phyloP scores from a whole-genome alignment of 2,329 filamentous ascomycete genomes.

The Cordyceps tenuipes region DNA sequence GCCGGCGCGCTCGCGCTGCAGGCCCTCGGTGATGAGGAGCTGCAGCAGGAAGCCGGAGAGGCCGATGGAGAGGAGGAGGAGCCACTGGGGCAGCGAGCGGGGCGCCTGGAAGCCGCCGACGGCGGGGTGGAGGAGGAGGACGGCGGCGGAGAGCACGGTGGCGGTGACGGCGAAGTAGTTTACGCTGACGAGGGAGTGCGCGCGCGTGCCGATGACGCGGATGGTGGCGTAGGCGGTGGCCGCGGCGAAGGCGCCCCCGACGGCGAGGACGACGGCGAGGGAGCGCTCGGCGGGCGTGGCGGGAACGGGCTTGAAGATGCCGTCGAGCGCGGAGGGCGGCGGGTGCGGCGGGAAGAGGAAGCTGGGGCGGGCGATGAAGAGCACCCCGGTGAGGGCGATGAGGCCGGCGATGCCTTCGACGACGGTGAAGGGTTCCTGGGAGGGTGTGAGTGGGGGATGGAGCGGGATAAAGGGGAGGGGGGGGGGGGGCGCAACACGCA shows the following conservation, averaged over 20 bases:
- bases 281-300: conserved; percentile 53
- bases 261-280: conserved; percentile 54
- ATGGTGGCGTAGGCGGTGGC: conserved; percentile 65
- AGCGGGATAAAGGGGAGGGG: neutral
- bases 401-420: conserved; percentile 62
- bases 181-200: conserved; percentile 67
- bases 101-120: conserved; percentile 31
- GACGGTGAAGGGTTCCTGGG: conserved; percentile 60
- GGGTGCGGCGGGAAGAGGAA: conserved; percentile 39
- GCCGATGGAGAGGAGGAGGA: conserved; percentile 54
- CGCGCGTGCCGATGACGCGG: conserved; percentile 63
- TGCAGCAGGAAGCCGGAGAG: conserved; percentile 70
- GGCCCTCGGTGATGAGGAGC: conserved; percentile 64
- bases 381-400: conserved; percentile 61
- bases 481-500: conserved; percentile 16
- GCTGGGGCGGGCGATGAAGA: conserved; percentile 65
- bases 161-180: conserved; percentile 68
- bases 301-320: conserved; percentile 22
- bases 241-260: conserved; percentile 62
- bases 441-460: neutral
- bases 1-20: conserved; percentile 56
- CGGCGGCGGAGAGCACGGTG: conserved; percentile 54
- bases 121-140: conserved; percentile 41
- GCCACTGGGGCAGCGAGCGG: conserved; percentile 20
- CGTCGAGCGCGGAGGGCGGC: conserved; percentile 15